Conservation (phyloP, 371 early-diverging fungal genomes). For the Mucor mucedo region DNA sequence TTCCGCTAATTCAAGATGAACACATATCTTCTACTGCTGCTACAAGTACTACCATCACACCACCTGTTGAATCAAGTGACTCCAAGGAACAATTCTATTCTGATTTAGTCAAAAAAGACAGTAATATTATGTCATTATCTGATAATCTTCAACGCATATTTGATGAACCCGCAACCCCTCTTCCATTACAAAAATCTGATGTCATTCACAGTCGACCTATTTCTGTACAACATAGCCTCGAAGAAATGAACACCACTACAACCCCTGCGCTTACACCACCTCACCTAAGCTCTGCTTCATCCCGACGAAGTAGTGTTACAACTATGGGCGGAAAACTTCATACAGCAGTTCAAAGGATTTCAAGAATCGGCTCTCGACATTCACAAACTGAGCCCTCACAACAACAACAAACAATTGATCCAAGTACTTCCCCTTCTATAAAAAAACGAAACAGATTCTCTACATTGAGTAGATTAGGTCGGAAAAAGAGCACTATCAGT, state of each 20-base stretch:
- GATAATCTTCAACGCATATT: constrained; percentile 2
- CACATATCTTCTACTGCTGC: background rate
- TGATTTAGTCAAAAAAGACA: background rate
- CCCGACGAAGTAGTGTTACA: background rate
- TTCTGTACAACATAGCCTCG: background rate
- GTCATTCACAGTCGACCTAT: background rate
- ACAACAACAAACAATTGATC: constrained; percentile 1
- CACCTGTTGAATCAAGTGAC: background rate
- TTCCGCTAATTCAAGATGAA: background rate
- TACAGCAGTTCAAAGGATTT: background rate
- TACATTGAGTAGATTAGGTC: background rate
- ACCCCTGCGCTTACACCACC: background rate
- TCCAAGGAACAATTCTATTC: background rate
- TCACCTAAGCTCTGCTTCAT: background rate
- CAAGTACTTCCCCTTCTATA: background rate
- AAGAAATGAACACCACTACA: background rate
- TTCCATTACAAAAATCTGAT: background rate
- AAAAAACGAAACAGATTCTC: background rate
- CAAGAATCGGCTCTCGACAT: background rate
- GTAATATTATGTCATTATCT: background rate
- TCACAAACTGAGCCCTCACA: background rate
- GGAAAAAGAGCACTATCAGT: background rate
- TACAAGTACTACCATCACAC: background rate
- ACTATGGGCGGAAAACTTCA: background rate
- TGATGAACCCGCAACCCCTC: background rate